Evolutionary conservation across 495 filamentous ascomycete species (phyloP).

Genomic region (Lentithecium fluviatile): DNA sequence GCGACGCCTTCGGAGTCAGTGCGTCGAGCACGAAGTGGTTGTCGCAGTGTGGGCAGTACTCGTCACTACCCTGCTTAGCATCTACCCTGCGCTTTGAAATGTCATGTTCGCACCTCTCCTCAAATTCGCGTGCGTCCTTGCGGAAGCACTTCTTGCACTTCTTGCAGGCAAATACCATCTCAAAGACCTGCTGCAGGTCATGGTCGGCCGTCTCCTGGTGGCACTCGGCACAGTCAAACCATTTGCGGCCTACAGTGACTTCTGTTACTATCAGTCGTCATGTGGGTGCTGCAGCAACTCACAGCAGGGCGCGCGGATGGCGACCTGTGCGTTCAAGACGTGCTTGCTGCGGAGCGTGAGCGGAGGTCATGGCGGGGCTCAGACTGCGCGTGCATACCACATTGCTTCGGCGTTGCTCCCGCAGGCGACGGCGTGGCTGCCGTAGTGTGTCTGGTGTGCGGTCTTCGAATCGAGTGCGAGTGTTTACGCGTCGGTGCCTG

Average conservation of each 20-base stretch:
- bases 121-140: constrained; percentile 86
- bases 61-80: constrained; percentile 60
- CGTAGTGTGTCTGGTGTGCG: neutral
- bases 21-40: constrained; percentile 96
- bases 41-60: constrained; percentile 99
- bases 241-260: constrained; percentile 68
- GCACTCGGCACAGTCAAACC: constrained; percentile 98
- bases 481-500: no score
- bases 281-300: constrained; percentile 40
- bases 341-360: constrained; percentile 66
- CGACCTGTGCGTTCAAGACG: constrained; percentile 94
- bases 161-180: constrained; percentile 95
- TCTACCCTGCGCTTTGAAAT: neutral
- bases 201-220: constrained; percentile 77
- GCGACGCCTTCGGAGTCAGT: constrained; percentile 69
- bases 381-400: constrained; percentile 22
- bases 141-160: constrained; percentile 98
- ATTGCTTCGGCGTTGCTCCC: constrained; percentile 4
- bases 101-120: constrained; percentile 62
- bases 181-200: constrained; percentile 67
- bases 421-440: constrained; percentile 3
- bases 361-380: constrained; percentile 30
- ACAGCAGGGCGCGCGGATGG: constrained; percentile 95
- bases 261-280: neutral
- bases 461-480: neutral